Percentiles rank a stretch among this genome's conserved stretches.
phyloP scores from a whole-genome alignment of 192 early-diverging fungal genomes.

The Rhizophagus clarus region DNA sequence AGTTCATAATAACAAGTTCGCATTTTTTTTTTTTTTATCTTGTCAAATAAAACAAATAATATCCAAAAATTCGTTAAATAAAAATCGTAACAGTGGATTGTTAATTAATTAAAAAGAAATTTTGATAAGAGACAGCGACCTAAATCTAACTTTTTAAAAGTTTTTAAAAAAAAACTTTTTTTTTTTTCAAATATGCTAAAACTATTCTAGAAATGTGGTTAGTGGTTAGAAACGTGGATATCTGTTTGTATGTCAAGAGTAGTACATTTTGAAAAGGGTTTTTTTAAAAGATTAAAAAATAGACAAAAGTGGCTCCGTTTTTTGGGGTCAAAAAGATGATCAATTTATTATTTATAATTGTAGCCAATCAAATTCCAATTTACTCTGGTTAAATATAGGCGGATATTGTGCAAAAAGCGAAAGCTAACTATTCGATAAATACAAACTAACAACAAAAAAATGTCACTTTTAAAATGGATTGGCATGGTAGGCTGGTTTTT shows the following conservation, averaged over 20 bases:
- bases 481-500: background rate
- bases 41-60: no score
- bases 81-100: background rate
- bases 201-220: no score
- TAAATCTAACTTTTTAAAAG: no score
- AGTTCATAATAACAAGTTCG: slow-evolving; percentile 22
- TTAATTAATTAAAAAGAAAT: background rate
- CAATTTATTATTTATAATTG: background rate
- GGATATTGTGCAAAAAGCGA: background rate
- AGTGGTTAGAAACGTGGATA: no score
- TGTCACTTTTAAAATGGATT: slow-evolving; percentile 14
- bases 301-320: no score
- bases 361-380: background rate
- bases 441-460: background rate
- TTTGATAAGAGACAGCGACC: background rate
- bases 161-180: no score
- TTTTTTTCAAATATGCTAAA: no score
- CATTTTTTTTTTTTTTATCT: background rate
- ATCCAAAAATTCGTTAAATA: no score
- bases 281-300: no score
- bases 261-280: no score
- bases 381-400: background rate
- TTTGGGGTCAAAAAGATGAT: no score
- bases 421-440: background rate
- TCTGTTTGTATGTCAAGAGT: no score